These are phyloP conservation scores for Magnusiomyces suaveolens DNA, from an alignment of 1,139 yeast genomes.

Conservation along the genomic window DNA sequence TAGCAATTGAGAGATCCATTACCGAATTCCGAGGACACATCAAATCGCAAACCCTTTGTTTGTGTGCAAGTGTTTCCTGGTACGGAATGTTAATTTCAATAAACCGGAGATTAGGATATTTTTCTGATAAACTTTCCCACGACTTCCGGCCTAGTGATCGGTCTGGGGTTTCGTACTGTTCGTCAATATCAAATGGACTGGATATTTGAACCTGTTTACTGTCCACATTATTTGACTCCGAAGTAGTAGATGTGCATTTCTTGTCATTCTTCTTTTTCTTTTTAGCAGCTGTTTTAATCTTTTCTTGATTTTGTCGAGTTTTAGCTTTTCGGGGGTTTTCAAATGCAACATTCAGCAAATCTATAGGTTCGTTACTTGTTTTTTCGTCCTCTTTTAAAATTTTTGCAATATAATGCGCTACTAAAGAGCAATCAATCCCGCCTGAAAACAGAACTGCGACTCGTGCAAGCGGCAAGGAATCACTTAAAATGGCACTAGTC, in stretches of 20 bases:
- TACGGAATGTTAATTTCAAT: slow-evolving; percentile 66
- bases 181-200: slow-evolving; percentile 2
- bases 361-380: slow-evolving; percentile 35
- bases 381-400: slow-evolving; percentile 25
- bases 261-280: neutral
- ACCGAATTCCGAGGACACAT: slow-evolving; percentile 84
- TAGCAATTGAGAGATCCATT: slow-evolving; percentile 90
- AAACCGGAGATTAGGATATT: slow-evolving; percentile 34
- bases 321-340: slow-evolving; percentile 72
- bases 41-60: slow-evolving; percentile 46
- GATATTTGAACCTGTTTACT: neutral
- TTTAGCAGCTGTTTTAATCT: neutral
- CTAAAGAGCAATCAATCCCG: slow-evolving; percentile 81
- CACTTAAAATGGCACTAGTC: neutral
- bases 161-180: slow-evolving; percentile 61
- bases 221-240: too few relatives aligned
- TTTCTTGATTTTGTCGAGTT: slow-evolving; percentile 23
- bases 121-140: slow-evolving; percentile 38
- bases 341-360: slow-evolving; percentile 88
- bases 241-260: neutral
- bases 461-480: slow-evolving; percentile 7
- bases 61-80: slow-evolving; percentile 47
- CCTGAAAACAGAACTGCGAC: slow-evolving; percentile 80
- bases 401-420: slow-evolving; percentile 41
- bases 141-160: slow-evolving; percentile 60